Conservation (phyloP, 371 early-diverging fungal species). For the Mortierella sp. region DNA sequence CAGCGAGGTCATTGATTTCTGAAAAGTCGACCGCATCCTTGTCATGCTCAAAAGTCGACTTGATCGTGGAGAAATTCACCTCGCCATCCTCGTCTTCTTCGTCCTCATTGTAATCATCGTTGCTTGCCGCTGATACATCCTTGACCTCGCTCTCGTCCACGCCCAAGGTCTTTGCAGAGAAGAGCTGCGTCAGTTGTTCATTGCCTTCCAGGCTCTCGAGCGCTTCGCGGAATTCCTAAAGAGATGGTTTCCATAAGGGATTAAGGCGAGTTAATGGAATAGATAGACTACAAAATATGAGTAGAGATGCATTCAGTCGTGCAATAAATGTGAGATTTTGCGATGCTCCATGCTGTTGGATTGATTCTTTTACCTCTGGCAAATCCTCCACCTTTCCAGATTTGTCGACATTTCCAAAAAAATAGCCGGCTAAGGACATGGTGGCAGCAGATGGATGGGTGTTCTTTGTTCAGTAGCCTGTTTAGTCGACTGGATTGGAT, state of each 20-base stretch:
- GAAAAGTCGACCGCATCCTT: conserved; percentile 86
- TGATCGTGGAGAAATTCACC: conserved; percentile 37
- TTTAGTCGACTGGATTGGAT: neutral
- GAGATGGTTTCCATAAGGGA: neutral
- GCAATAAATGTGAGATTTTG: conserved; percentile 6
- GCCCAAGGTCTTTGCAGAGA: conserved; percentile 69
- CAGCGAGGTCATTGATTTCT: conserved; percentile 83
- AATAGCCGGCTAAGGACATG: conserved; percentile 75
- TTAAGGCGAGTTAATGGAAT: neutral
- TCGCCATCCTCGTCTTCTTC: conserved; percentile 55
- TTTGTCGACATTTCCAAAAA: conserved; percentile 93
- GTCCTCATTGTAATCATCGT: conserved; percentile 56
- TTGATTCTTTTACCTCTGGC: conserved; percentile 73
- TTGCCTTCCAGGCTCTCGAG: conserved; percentile 67
- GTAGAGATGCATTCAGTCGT: no score
- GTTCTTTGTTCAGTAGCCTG: no score
- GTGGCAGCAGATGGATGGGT: neutral
- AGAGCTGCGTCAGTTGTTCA: conserved; percentile 60
- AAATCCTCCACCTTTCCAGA: conserved; percentile 82
- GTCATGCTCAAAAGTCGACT: conserved; percentile 59
- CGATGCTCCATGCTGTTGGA: no score
- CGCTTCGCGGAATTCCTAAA: conserved; percentile 76
- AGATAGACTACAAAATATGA: no score
- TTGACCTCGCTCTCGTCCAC: conserved; percentile 54
- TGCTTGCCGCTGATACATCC: conserved; percentile 31